A percentile compares a stretch with the other conserved stretches of the same genome.
These are phyloP conservation scores for Xylaria digitata DNA, from an alignment of 2,329 filamentous ascomycete genomes.

Conservation along the genomic window DNA sequence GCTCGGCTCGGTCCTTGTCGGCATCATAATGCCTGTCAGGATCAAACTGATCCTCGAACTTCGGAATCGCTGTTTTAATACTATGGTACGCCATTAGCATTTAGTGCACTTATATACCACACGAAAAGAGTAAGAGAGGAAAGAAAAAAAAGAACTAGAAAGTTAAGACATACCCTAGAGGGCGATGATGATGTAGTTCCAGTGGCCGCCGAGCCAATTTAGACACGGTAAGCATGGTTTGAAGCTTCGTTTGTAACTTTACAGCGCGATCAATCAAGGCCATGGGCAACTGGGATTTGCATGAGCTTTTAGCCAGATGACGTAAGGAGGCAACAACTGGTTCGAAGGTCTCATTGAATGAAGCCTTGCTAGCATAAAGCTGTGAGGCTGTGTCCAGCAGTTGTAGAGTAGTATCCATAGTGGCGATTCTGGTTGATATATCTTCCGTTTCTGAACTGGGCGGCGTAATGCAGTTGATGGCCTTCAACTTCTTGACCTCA, in stretches of 20 bases:
- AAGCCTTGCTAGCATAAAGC: constrained; percentile 76
- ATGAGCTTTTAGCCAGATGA: constrained; percentile 68
- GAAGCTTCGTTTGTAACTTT: constrained; percentile 60
- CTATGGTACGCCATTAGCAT: constrained; percentile 28
- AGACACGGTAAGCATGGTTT: constrained; percentile 69
- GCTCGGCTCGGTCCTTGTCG: constrained; percentile 86
- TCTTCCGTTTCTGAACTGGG: constrained; percentile 51
- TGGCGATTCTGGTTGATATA: constrained; percentile 59
- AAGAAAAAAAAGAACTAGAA: constrained; percentile 67
- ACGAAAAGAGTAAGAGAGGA: background rate
- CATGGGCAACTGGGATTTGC: constrained; percentile 62
- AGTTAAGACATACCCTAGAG: constrained; percentile 66
- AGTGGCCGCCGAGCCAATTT: constrained; percentile 79
- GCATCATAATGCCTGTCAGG: constrained; percentile 98
- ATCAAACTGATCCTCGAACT: constrained; percentile 96
- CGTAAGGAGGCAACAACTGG: constrained; percentile 70
- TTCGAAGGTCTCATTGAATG: constrained; percentile 83
- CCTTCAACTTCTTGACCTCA: constrained; percentile 64
- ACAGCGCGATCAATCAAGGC: constrained; percentile 55
- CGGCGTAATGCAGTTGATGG: constrained; percentile 65
- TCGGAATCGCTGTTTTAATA: constrained; percentile 73
- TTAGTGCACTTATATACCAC: background rate
- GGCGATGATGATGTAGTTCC: constrained; percentile 87
- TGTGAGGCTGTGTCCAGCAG: constrained; percentile 76
- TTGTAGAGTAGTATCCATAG: constrained; percentile 71